Evolutionary conservation across 495 filamentous ascomycete species (phyloP).

Genomic region (Neurospora sp.): DNA sequence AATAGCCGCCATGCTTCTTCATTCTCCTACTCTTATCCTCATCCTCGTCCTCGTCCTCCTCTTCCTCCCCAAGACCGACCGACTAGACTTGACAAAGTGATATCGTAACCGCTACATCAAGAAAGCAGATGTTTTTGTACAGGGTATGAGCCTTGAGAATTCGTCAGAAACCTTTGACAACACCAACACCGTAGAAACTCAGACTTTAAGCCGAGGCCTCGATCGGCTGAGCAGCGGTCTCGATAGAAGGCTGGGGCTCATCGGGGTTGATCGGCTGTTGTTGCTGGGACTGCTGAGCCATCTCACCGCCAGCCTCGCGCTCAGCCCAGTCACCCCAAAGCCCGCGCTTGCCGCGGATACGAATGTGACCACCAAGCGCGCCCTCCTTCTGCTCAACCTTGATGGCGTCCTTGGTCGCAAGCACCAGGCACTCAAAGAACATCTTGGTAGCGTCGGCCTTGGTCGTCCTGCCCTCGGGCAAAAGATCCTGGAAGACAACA

Average conservation of each 20-base stretch:
- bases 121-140: background rate
- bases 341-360: slow-evolving; percentile 76
- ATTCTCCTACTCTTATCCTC: background rate
- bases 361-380: slow-evolving; percentile 62
- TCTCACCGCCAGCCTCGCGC: slow-evolving; percentile 56
- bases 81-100: background rate
- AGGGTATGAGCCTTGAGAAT: background rate
- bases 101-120: background rate
- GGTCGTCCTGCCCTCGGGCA: slow-evolving; percentile 67
- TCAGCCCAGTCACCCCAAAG: slow-evolving; percentile 97
- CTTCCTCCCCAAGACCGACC: background rate
- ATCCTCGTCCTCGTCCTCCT: background rate
- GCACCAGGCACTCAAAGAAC: slow-evolving; percentile 94
- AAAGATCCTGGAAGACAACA: slow-evolving; percentile 83
- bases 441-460: slow-evolving; percentile 93
- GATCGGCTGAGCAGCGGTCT: slow-evolving; percentile 14
- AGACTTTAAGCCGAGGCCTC: background rate
- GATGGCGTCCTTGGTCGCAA: slow-evolving; percentile 96
- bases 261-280: slow-evolving; percentile 11
- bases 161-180: background rate
- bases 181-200: background rate
- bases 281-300: slow-evolving; percentile 29
- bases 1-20: background rate
- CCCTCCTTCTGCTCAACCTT: slow-evolving; percentile 85
- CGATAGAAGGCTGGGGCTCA: slow-evolving; percentile 20